These are phyloP conservation scores for Tylopilus sp. DNA, from an alignment of 768 basidiomycete genomes.

Conservation along the genomic window DNA sequence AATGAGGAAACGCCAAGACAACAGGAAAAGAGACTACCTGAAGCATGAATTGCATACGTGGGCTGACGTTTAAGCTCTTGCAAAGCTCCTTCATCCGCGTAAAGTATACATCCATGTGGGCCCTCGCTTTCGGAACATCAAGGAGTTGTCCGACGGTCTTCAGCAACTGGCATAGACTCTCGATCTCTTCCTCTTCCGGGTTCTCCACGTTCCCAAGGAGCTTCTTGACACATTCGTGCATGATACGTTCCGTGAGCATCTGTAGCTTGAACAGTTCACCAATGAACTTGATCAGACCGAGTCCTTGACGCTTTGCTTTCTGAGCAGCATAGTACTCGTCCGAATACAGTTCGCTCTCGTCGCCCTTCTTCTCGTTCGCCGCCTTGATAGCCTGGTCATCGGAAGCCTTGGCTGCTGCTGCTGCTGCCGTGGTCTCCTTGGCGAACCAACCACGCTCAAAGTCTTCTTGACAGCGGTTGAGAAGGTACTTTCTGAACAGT, in stretches of 20 bases:
- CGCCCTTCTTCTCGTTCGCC: conserved; percentile 55
- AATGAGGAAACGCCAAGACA: neutral
- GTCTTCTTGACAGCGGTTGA: conserved; percentile 96
- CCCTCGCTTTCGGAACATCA: conserved; percentile 76
- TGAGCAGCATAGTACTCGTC: conserved; percentile 96
- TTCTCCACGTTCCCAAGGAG: conserved; percentile 89
- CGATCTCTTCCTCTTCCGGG: conserved; percentile 97
- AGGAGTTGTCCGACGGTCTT: conserved; percentile 83
- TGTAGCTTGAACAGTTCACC: conserved; percentile 99
- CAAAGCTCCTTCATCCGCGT: conserved; percentile 80
- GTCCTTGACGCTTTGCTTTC: conserved; percentile 95
- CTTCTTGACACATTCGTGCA: conserved; percentile 98
- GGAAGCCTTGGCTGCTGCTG: conserved; percentile 80
- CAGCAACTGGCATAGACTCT: conserved; percentile 90
- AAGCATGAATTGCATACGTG: conserved; percentile 94
- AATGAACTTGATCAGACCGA: conserved; percentile 97
- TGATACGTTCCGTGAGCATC: conserved; percentile 97
- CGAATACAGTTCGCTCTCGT: conserved; percentile 76
- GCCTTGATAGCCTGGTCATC: conserved; percentile 80
- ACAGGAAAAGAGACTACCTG: conserved; percentile 50
- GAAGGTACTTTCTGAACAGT: conserved; percentile 93
- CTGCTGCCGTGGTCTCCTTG: conserved; percentile 82
- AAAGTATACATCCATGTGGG: conserved; percentile 93
- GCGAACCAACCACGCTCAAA: conserved; percentile 95
- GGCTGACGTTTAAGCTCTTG: conserved; percentile 69